Evolutionary conservation across 2,329 filamentous ascomycete species (phyloP), one percentile per base, ranked within the genome.

Genomic region (Beauveria scarabaeidicola): DNA sequence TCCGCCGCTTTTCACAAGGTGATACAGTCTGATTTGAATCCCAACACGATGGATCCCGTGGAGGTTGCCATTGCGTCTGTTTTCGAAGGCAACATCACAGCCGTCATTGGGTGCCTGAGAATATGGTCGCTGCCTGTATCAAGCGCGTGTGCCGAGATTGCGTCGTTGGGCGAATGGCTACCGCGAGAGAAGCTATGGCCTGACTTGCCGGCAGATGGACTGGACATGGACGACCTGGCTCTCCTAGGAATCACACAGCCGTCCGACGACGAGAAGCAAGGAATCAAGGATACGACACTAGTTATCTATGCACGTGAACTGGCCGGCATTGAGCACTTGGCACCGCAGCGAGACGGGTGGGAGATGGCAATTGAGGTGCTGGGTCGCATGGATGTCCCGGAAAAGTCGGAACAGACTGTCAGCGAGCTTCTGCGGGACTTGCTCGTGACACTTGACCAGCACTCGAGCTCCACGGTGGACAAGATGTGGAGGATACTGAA

Each of bases 181-280:
- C 85, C 87, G 25, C 67, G 65, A 1, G 64, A 69, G 3, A 68
- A 71, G 15, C 44, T 63, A 5, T 59, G 64, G 10, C 78, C 80
- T 27, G 77, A 81, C 32, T 76, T 82, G 41, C 75, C 75, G 7
- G 80, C 89, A 65, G 81, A 84, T 40, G 86, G 85, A 25, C 83
- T 96, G 60, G 91, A 92, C 67, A 84, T 89, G 73, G 88, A 91
- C 63, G 92, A 97, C 68, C 76, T 97, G 48, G 89, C 94, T 75
- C 83, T 97, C 10, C 77, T 97, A 13, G 91, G 84, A 17, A 75
- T 90, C 78, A 83, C 77, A 23, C 77, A 78, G 52, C 78, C 76
- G 7, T 83, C 81, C 1, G 78, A 83, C 10, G 80, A 85, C 58
- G 81, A 86, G 64, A 69, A 80, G 52, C 80, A 84, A 62, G 79